Evolutionary conservation across 2,329 filamentous ascomycete genomes (phyloP), one percentile per base, ranked within the genome.

Genomic region (Phialemonium atrogriseum): DNA sequence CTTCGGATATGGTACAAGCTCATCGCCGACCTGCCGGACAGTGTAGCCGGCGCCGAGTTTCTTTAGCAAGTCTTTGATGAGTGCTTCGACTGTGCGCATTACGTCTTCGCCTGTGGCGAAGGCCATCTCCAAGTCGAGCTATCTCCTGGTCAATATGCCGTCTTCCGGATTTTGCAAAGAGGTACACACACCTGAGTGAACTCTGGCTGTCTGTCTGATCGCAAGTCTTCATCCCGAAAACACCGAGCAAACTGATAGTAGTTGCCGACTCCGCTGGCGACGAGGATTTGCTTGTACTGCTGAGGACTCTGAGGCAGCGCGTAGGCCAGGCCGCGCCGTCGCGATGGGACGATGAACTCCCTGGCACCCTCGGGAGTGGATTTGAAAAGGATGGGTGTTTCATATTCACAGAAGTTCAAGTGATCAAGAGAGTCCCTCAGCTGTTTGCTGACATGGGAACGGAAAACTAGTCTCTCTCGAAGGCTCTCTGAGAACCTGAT

Each of bases 221-320:
- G 73, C 21, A 91, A 66, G 54, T 96, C 93, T 52, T 98, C 91
- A 49, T 98, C 93, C 10, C 91, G 79, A 58, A 95, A 98, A 51
- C 91, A 98, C 41, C 78, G 80, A 2, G 91, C 93, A 59, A 95
- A 86, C 48, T 98, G 91, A 56, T 81, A 93, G 54, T 98, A 98
- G 24, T 72, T 75, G 1, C 69, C 62, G 9, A 95, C 72, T 0
- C 89, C 89, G 38, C 84, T 83, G 0, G 87, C 84, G 87, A 98
- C 96, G 24, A 98, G 70, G 2, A 95, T 84, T 60, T 98, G 91
- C 60, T 98, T 98, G 54, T 96, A 98, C 55, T 98, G 91, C 55
- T 98, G 91, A 1, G 91, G 91, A 43, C 89, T 96, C 54, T 98
- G 93, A 0, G 88, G 88, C 13, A 98, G 64, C 7, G 91, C 91